phyloP scores from a whole-genome alignment of 2,329 filamentous ascomycete genomes.

The Aureobasidium lini region DNA sequence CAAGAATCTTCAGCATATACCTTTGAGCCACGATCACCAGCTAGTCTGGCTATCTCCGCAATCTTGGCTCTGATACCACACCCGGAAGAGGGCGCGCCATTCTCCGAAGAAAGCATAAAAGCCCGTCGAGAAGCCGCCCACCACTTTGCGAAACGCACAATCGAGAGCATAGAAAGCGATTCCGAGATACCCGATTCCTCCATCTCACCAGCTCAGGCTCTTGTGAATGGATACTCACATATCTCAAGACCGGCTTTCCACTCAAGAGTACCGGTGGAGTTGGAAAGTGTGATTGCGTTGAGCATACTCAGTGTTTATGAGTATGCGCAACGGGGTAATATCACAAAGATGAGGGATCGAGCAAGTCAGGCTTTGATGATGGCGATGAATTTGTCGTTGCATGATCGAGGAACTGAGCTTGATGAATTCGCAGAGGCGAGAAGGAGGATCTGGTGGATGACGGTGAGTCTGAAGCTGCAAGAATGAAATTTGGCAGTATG shows the following conservation, averaged over 20 bases:
- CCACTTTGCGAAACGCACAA: constrained; percentile 40
- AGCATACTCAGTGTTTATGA: constrained; percentile 46
- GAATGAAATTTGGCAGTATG: background rate
- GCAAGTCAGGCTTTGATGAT: constrained; percentile 42
- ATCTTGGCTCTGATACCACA: constrained; percentile 43
- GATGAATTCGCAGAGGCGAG: constrained; percentile 40
- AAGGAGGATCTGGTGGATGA: constrained; percentile 48
- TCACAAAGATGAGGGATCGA: constrained; percentile 45
- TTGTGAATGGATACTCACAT: constrained; percentile 31
- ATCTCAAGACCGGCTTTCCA: constrained; percentile 37
- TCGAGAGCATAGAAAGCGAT: constrained; percentile 44
- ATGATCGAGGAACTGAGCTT: constrained; percentile 31
- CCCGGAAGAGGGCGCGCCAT: constrained; percentile 32
- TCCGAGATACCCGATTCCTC: constrained; percentile 40
- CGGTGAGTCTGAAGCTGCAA: constrained; percentile 25
- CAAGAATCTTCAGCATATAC: constrained; percentile 26
- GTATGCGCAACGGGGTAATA: constrained; percentile 46
- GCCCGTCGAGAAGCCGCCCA: constrained; percentile 44
- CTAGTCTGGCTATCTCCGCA: constrained; percentile 42
- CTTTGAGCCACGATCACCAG: constrained; percentile 37
- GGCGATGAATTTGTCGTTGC: constrained; percentile 40
- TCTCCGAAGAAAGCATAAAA: constrained; percentile 33
- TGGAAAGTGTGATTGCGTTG: constrained; percentile 43
- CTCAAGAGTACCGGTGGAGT: constrained; percentile 36
- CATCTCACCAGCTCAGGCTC: constrained; percentile 38